Conservation (phyloP, 768 basidiomycete species). For the Trichaptum fuscoviolaceum region DNA sequence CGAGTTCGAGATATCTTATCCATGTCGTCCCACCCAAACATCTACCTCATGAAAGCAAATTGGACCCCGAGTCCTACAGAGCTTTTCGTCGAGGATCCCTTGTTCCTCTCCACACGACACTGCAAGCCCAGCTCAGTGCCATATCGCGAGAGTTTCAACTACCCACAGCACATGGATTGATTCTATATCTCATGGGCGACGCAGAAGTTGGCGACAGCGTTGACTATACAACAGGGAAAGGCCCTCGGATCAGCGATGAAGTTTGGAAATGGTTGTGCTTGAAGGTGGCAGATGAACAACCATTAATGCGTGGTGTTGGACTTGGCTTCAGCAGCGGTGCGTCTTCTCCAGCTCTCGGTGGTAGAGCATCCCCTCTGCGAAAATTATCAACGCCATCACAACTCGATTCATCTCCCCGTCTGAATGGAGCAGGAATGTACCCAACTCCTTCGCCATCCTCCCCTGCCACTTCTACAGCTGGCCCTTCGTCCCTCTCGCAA, state of each 20-base stretch:
- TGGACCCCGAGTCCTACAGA: slow-evolving; percentile 39
- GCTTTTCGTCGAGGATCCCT: slow-evolving; percentile 83
- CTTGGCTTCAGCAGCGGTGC: slow-evolving; percentile 12
- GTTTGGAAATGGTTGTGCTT: slow-evolving; percentile 88
- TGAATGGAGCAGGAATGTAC: background rate
- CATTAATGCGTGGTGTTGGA: slow-evolving; percentile 38
- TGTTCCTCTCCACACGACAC: slow-evolving; percentile 76
- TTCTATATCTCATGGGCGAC: slow-evolving; percentile 61
- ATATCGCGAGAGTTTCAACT: slow-evolving; percentile 93
- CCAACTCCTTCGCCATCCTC: slow-evolving; percentile 3
- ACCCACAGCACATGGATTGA: slow-evolving; percentile 77
- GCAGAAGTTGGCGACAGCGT: slow-evolving; percentile 31
- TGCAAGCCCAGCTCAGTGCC: slow-evolving; percentile 76
- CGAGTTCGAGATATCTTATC: slow-evolving; percentile 65
- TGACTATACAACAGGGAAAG: slow-evolving; percentile 37
- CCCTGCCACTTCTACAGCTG: slow-evolving; percentile 20
- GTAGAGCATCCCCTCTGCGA: background rate
- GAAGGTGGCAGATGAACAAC: slow-evolving; percentile 59
- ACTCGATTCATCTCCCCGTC: background rate
- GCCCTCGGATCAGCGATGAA: slow-evolving; percentile 80
- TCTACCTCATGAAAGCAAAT: slow-evolving; percentile 59
- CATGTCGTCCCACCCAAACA: slow-evolving; percentile 78
- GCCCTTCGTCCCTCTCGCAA: slow-evolving; percentile 26
- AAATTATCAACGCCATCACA: background rate
- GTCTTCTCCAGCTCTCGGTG: background rate